Percentiles rank a stretch among this genome's conserved stretches.
These are phyloP conservation scores for Exserohilum turcica DNA, from an alignment of 2,329 filamentous ascomycete genomes.

Conservation along the genomic window DNA sequence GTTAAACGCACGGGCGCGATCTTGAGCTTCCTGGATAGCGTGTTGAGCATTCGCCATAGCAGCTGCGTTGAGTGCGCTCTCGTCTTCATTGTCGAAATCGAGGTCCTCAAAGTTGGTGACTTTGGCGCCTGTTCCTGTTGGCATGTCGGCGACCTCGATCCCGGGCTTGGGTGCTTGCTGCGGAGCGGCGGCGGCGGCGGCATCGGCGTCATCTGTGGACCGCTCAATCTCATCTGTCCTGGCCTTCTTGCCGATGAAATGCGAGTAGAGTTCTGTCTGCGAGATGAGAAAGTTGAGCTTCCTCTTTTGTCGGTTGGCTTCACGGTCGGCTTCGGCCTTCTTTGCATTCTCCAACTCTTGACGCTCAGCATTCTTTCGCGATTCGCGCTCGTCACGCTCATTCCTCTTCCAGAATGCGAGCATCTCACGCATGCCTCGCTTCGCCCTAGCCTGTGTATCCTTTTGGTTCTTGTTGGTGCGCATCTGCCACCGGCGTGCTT, in stretches of 20 bases:
- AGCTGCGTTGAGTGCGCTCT: conserved; percentile 76
- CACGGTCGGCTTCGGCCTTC: conserved; percentile 94
- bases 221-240: conserved; percentile 95
- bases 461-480: conserved; percentile 99
- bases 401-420: conserved; percentile 99
- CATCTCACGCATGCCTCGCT: conserved; percentile 99
- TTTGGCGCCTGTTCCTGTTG: conserved; percentile 63
- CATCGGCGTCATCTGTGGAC: conserved; percentile 76
- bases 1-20: conserved; percentile 92
- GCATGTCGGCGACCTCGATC: conserved; percentile 55
- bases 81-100: conserved; percentile 94
- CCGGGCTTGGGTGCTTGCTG: conserved; percentile 48
- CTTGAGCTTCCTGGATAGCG: conserved; percentile 91
- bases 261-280: conserved; percentile 97
- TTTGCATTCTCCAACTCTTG: conserved; percentile 96
- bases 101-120: conserved; percentile 94
- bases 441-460: conserved; percentile 93
- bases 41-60: conserved; percentile 96
- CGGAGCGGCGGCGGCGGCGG: conserved; percentile 49
- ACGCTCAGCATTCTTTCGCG: conserved; percentile 90
- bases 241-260: conserved; percentile 99
- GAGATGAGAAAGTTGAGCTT: conserved; percentile 99
- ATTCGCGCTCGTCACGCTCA: conserved; percentile 93
- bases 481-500: conserved; percentile 95
- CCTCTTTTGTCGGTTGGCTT: conserved; percentile 95